These are phyloP conservation scores for Podila minutissima DNA, from an alignment of 192 early-diverging fungal genomes.

Conservation along the genomic window DNA sequence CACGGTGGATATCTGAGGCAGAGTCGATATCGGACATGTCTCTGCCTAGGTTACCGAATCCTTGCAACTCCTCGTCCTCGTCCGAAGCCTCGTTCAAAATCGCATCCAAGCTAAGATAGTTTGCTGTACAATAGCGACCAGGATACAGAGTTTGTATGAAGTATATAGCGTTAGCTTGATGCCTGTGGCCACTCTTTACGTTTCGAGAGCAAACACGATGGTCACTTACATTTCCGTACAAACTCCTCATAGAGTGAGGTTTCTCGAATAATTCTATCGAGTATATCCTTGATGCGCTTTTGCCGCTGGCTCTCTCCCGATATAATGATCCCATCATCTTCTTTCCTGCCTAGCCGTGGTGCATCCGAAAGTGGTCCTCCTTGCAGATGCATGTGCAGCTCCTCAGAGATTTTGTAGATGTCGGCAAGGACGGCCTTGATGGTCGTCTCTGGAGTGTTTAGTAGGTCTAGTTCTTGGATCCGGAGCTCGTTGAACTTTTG, in stretches of 20 bases:
- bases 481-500: conserved; percentile 60
- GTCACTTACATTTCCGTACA: conserved; percentile 62
- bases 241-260: conserved; percentile 71
- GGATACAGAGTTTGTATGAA: not conserved
- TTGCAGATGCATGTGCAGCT: conserved; percentile 69
- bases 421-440: conserved; percentile 59
- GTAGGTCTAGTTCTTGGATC: conserved; percentile 68
- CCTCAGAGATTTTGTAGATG: conserved; percentile 66
- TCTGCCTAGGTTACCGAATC: conserved; percentile 31
- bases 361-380: conserved; percentile 61
- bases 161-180: not conserved
- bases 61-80: conserved; percentile 56
- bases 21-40: conserved; percentile 60
- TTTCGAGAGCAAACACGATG: too few relatives aligned
- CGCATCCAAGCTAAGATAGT: conserved; percentile 64
- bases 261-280: conserved; percentile 63
- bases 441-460: conserved; percentile 61
- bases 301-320: conserved; percentile 55
- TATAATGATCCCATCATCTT: conserved; percentile 32
- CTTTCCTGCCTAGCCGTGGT: conserved; percentile 14
- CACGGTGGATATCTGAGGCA: conserved; percentile 53
- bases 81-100: conserved; percentile 67
- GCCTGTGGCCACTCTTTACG: too few relatives aligned
- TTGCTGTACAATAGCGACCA: conserved; percentile 33
- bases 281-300: conserved; percentile 55